Evolutionary conservation across 2,329 filamentous ascomycete species (phyloP).

Genomic region (Exophiala calicioides): DNA sequence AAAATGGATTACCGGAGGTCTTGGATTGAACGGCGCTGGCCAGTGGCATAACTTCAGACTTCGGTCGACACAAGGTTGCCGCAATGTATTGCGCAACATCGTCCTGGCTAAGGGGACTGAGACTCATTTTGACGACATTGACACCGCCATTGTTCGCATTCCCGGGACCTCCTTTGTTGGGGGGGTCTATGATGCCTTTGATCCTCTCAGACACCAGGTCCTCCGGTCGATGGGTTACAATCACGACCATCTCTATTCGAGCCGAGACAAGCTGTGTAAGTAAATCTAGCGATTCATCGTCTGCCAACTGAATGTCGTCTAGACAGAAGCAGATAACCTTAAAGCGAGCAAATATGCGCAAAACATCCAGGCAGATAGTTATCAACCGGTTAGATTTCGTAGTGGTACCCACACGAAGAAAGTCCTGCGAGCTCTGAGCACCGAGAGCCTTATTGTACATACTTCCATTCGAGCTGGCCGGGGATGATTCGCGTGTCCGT

Average conservation of each 20-base stretch:
- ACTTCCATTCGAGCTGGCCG: conserved; percentile 10
- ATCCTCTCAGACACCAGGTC: conserved; percentile 66
- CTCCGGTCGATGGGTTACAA: conserved; percentile 73
- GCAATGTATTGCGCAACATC: conserved; percentile 83
- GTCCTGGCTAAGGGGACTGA: conserved; percentile 72
- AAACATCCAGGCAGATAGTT: conserved; percentile 83
- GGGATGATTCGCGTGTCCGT: conserved; percentile 1
- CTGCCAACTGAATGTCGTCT: conserved; percentile 88
- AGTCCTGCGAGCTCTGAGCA: conserved; percentile 33
- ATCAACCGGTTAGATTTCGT: conserved; percentile 68
- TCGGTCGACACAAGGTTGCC: conserved; percentile 72
- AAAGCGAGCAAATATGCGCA: conserved; percentile 76
- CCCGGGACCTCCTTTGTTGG: too few relatives aligned
- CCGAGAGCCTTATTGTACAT: too few relatives aligned
- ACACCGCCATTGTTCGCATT: too few relatives aligned
- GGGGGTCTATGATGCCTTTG: too few relatives aligned
- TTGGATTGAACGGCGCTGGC: conserved; percentile 86
- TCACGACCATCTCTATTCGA: conserved; percentile 77
- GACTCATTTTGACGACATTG: conserved; percentile 67
- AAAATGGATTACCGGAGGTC: conserved; percentile 84
- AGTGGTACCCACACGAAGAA: conserved; percentile 42
- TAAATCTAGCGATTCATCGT: conserved; percentile 81
- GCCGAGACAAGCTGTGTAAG: conserved; percentile 77
- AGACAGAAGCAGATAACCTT: conserved; percentile 87
- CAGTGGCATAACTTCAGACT: conserved; percentile 73